Percentiles rank a stretch among this genome's conserved stretches.
These are phyloP conservation scores for Cercospora zeina DNA, from an alignment of 2,329 filamentous ascomycete genomes.

Conservation along the genomic window DNA sequence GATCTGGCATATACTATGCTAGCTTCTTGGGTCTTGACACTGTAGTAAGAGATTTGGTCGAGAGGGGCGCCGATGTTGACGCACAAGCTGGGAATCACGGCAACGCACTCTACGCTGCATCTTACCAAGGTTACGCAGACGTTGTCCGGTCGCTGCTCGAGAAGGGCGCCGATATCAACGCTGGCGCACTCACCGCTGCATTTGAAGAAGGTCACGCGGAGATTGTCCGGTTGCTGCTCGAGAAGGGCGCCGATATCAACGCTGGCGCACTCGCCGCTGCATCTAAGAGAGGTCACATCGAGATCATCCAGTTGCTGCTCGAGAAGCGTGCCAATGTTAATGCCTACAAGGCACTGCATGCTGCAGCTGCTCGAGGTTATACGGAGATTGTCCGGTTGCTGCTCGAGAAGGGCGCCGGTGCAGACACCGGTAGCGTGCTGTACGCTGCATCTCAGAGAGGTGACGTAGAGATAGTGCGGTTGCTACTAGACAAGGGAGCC, in stretches of 20 bases:
- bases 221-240: constrained; percentile 25
- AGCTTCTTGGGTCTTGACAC: background rate
- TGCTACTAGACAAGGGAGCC: no score
- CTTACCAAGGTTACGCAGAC: background rate
- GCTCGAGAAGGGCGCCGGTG: no score
- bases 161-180: constrained; percentile 28
- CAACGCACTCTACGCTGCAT: constrained; percentile 25
- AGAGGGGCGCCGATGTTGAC: constrained; percentile 10
- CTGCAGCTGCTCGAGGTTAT: no score
- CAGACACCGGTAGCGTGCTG: no score
- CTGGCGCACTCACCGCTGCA: constrained; percentile 21
- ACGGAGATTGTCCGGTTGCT: no score
- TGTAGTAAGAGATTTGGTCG: background rate
- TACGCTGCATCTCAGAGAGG: no score
- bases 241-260: constrained; percentile 23
- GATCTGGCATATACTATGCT: constrained; percentile 7
- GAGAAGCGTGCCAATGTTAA: no score
- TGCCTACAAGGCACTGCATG: no score
- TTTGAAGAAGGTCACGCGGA: constrained; percentile 17
- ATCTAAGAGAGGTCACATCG: constrained; percentile 1
- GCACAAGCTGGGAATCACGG: constrained; percentile 8
- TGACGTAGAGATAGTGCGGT: no score
- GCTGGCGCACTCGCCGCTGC: constrained; percentile 11
- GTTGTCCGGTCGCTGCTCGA: constrained; percentile 26
- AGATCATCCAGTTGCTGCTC: constrained; percentile 29